Evolutionary conservation across 768 basidiomycete genomes (phyloP), one percentile per base, ranked within the genome.

Genomic region (Auriscalpium orientale): DNA sequence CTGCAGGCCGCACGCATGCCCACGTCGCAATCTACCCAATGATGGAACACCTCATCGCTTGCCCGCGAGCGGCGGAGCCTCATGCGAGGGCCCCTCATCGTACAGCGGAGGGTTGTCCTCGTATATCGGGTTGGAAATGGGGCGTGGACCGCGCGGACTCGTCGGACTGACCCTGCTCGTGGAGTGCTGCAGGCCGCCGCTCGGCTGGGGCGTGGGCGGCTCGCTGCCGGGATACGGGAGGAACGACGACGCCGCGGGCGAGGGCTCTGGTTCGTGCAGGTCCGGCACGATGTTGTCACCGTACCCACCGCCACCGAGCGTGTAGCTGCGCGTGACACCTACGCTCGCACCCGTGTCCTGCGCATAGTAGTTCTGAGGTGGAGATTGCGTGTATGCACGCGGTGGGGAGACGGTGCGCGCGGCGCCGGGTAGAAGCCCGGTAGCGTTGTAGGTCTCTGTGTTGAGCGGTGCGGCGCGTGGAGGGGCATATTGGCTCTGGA

Each of bases 81-180:
- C 62, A 54, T 73, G 73, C 20, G 72, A 12, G 8, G 8, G 65
- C 18, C 79, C 80, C 15, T 73, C 72, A 28, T 89, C 87, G 64
- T 90, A 90, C 51, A 70, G 74, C 33, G 88, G 87, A 13, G 88
- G 88, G 37, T 71, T 75, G 16, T 89, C 87, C 15, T 79, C 70
- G 49, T 75, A 75, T 35, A 56, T 47, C 46, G 58, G 60, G 13
- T 57, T 56, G 22, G 47, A 51, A 18, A 34, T 48, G 4, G 28
- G 40, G 45, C 56, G 56, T 43, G 7, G 64, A 43, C 9, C 40
- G 18, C 48, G 58, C 44, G 54, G 36, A 2, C 46, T 53, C 40
- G 43, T 38, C 22, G 53, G 53, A n/a, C 49, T 45, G 4, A 28
- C 28, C 35, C 40, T 28, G 20, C 38, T 10, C 10, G 43, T 55